Percentiles rank a stretch among this genome's conserved stretches.
Evolutionary conservation across 2,329 filamentous ascomycete genomes (phyloP).

Genomic region (Pseudopyricularia javanii): DNA sequence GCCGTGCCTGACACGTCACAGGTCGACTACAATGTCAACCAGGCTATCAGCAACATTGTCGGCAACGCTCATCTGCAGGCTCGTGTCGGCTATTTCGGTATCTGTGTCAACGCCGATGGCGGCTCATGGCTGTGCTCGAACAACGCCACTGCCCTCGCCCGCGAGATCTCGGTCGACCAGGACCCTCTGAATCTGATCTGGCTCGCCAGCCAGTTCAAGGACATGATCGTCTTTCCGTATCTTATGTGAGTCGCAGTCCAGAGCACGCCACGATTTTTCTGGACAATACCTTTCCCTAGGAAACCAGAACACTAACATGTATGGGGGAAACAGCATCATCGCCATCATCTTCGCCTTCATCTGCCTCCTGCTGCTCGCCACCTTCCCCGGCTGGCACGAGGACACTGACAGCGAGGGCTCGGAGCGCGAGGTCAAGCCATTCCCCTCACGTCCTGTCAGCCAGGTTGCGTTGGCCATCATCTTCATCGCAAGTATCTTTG

Average conservation of each 20-base stretch:
- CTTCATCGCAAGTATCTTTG: slow-evolving; percentile 61
- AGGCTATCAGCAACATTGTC: slow-evolving; percentile 81
- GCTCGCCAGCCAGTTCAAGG: slow-evolving; percentile 94
- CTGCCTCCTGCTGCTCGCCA: slow-evolving; percentile 87
- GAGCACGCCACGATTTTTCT: not conserved
- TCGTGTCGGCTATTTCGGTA: slow-evolving; percentile 93
- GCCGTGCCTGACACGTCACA: slow-evolving; percentile 75
- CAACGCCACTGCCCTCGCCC: slow-evolving; percentile 86
- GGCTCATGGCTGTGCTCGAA: slow-evolving; percentile 92
- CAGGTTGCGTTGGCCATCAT: slow-evolving; percentile 90
- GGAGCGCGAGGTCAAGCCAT: slow-evolving; percentile 84
- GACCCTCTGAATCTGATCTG: slow-evolving; percentile 96
- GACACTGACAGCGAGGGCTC: slow-evolving; percentile 70
- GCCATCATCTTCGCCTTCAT: slow-evolving; percentile 96
- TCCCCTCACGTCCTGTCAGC: slow-evolving; percentile 83
- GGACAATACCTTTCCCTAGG: not conserved
- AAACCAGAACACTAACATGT: slow-evolving; percentile 5
- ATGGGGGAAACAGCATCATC: slow-evolving; percentile 58
- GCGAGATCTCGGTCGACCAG: slow-evolving; percentile 79
- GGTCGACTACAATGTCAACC: slow-evolving; percentile 78
- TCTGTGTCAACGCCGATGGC: slow-evolving; percentile 85
- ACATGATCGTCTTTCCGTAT: slow-evolving; percentile 97
- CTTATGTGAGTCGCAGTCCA: slow-evolving; percentile 54
- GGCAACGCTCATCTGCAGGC: slow-evolving; percentile 74
- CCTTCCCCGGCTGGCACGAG: slow-evolving; percentile 96